phyloP scores from a whole-genome alignment of 441 rosid species.

The Mallotus japonicus region DNA sequence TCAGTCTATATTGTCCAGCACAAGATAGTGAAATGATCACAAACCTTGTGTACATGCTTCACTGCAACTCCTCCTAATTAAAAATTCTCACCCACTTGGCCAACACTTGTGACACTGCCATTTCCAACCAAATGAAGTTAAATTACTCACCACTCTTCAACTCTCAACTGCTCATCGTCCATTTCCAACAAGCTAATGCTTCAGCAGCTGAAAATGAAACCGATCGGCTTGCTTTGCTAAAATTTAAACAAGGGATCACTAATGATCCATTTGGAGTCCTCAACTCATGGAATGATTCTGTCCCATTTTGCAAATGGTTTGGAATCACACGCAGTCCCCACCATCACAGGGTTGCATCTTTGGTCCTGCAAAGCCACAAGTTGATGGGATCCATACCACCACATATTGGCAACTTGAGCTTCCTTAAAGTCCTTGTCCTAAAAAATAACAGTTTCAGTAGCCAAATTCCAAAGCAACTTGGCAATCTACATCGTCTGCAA shows the following conservation, averaged over 20 bases:
- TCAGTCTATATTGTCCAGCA: too few species aligned
- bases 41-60: too few species aligned
- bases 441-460: neutral
- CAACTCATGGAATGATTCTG: slow-evolving; percentile 15
- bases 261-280: neutral
- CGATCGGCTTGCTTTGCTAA: too few species aligned
- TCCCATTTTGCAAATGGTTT: slow-evolving; percentile 13
- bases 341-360: neutral
- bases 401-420: neutral
- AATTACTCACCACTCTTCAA: too few species aligned
- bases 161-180: too few species aligned
- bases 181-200: neutral
- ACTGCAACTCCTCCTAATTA: too few species aligned
- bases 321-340: neutral
- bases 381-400: too few species aligned
- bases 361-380: too few species aligned
- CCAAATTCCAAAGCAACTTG: neutral
- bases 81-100: too few species aligned
- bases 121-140: too few species aligned
- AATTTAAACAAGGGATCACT: neutral
- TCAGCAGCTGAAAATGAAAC: neutral
- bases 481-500: neutral
- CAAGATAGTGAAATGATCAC: too few species aligned
- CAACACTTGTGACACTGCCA: too few species aligned
- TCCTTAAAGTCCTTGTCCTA: neutral